Percentiles rank a stretch among this genome's conserved stretches.
phyloP scores from a whole-genome alignment of 345 rosid species.

The Citrus sinensis region DVS_A1.0 CM039161.1:2181501-2182000 shows the following conservation, averaged over 20 bases:
- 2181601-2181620: background rate
- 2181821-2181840: conserved; percentile 25
- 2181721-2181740: background rate
- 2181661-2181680: background rate
- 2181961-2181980: conserved; percentile 37
- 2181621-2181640: background rate
- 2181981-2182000: conserved; percentile 20
- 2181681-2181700: background rate
- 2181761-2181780: background rate
- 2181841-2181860: conserved; percentile 29
- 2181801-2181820: conserved; percentile 21
- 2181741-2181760: background rate
- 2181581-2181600: background rate
- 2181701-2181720: background rate
- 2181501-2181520: conserved; percentile 19
- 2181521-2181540: background rate
- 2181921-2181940: conserved; percentile 33
- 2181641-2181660: background rate
- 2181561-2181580: background rate
- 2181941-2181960: conserved; percentile 43
- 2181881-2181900: conserved; percentile 25
- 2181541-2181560: background rate
- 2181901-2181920: conserved; percentile 29
- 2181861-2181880: conserved; percentile 30
- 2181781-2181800: conserved; percentile 39